A percentile compares a stretch with the other conserved stretches of the same genome.
These are phyloP conservation scores for Hypoxylon fragiforme DNA, from an alignment of 495 filamentous ascomycete species.

Conservation along the genomic window DNA sequence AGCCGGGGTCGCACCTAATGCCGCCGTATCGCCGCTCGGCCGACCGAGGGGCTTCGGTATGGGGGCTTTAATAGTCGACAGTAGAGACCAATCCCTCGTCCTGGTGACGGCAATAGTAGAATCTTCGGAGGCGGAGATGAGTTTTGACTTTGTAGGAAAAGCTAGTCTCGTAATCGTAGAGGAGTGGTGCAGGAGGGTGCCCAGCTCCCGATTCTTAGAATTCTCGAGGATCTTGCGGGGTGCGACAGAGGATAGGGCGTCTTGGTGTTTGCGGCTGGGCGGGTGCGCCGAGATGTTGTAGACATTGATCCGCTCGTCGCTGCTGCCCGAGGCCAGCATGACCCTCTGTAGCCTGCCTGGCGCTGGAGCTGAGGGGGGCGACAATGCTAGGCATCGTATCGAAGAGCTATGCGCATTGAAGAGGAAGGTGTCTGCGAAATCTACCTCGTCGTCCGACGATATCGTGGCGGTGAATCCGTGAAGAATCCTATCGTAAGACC, in stretches of 20 bases:
- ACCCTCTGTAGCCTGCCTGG: constrained; percentile 66
- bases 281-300: constrained; percentile 82
- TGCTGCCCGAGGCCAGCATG: constrained; percentile 84
- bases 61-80: constrained; percentile 90
- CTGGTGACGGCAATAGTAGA: constrained; percentile 84
- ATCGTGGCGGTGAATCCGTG: constrained; percentile 87
- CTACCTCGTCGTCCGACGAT: constrained; percentile 48
- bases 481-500: constrained; percentile 91
- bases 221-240: constrained; percentile 77
- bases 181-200: constrained; percentile 82
- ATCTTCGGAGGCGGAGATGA: constrained; percentile 83
- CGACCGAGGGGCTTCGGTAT: constrained; percentile 79
- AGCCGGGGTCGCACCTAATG: constrained; percentile 77
- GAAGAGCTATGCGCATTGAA: constrained; percentile 91
- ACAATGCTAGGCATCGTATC: constrained; percentile 87
- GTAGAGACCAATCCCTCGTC: constrained; percentile 83
- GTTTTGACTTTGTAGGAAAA: constrained; percentile 86
- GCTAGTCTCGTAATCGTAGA: constrained; percentile 74
- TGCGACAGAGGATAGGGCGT: constrained; percentile 61
- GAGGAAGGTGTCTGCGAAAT: constrained; percentile 92
- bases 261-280: constrained; percentile 52
- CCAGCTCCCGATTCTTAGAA: constrained; percentile 82
- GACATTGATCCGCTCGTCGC: constrained; percentile 92
- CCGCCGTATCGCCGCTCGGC: constrained; percentile 88
- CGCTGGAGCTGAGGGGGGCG: constrained; percentile 67